Base-by-base conservation (phyloP, 306 rosid species). In the Gleditsia sinensis region DNA sequence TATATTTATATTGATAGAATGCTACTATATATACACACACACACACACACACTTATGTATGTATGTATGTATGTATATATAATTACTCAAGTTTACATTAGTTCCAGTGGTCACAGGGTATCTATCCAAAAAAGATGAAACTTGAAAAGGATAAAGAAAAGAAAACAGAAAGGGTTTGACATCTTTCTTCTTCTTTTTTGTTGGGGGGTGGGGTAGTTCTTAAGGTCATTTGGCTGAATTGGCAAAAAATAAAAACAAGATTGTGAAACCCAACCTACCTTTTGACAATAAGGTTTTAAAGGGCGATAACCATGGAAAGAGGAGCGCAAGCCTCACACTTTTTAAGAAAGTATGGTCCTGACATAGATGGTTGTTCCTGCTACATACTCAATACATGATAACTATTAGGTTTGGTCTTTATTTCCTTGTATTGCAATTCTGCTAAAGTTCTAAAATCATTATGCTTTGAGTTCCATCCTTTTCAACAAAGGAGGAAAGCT, bases 241-340 rank as follows among this genome's bases (percentile, higher is more conserved):
- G 30, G 64, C 51, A 67, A 66, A 63, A 60, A 53, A 39, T 56
- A 23, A 67, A 48, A 24, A 50, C 50, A 58, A 77, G 81, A 80
- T 81, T 60, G 77, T 75, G 83, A 81, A 65, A 49, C 75, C 27
- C 67, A 70, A 80, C 82, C 77, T 27, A 72, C 79, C 72, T 67
- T 78, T 75, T 45, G 57, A 34, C 65, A 81, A 59, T 67, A 55
- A 39, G 53, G 66, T 24, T 71, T 54, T 71, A 51, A 65, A 32
- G 48, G 57, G 66, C 49, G 69, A 48, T 62, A 82, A 28, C 48
- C 32, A 33, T 48, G 61, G 67, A 45, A 54, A 73, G 46, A 56
- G 56, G 65, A 62, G 14, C 14, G 25, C 24, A 45, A 58, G 45
- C 63, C 61, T 43, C 42, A n/a, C n/a, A n/a, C 17, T 27, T 62